phyloP scores from a whole-genome alignment of 2,329 filamentous ascomycete species.

The Neofusicoccum sp. region DNA sequence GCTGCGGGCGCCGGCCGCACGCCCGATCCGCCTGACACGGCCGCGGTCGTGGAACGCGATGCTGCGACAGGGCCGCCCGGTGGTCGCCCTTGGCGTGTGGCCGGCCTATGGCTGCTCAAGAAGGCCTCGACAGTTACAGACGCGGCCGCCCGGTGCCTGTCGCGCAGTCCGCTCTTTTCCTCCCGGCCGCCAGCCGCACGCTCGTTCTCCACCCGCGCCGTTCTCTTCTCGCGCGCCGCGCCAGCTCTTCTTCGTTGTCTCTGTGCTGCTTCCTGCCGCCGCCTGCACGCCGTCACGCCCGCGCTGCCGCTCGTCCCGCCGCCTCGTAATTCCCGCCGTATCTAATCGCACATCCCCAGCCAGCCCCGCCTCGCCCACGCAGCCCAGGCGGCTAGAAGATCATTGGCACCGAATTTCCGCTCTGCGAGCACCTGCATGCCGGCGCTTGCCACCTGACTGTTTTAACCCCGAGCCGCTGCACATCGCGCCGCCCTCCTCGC shows the following conservation, averaged over 20 bases:
- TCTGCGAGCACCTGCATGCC: constrained; percentile 19
- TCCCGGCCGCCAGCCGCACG: constrained; percentile 16
- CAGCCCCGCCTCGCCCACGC: constrained; percentile 11
- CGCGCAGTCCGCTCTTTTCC: constrained; percentile 18
- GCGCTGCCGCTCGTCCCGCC: background rate
- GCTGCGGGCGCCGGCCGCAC: background rate
- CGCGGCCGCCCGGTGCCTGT: constrained; percentile 13
- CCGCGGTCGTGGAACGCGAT: constrained; percentile 20
- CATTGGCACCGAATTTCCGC: constrained; percentile 13
- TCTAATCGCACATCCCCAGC: constrained; percentile 17
- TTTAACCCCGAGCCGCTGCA: constrained; percentile 4
- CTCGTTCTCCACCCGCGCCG: constrained; percentile 2
- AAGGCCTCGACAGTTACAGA: constrained; percentile 15
- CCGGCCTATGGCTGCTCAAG: constrained; percentile 15
- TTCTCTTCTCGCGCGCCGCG: background rate
- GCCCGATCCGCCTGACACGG: constrained; percentile 15
- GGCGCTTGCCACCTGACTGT: constrained; percentile 12
- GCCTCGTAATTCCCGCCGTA: constrained; percentile 18
- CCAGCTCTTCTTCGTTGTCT: too few species aligned
- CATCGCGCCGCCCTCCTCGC: background rate
- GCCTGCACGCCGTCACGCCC: constrained; percentile 2
- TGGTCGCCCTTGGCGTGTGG: constrained; percentile 4
- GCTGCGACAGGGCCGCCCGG: constrained; percentile 18
- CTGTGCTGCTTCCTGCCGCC: background rate
- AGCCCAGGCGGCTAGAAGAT: constrained; percentile 10